A percentile compares a stretch with the other conserved stretches of the same genome.
Evolutionary conservation across 495 filamentous ascomycete species (phyloP).

Genomic region (Rhizodiscina lignyota): DNA sequence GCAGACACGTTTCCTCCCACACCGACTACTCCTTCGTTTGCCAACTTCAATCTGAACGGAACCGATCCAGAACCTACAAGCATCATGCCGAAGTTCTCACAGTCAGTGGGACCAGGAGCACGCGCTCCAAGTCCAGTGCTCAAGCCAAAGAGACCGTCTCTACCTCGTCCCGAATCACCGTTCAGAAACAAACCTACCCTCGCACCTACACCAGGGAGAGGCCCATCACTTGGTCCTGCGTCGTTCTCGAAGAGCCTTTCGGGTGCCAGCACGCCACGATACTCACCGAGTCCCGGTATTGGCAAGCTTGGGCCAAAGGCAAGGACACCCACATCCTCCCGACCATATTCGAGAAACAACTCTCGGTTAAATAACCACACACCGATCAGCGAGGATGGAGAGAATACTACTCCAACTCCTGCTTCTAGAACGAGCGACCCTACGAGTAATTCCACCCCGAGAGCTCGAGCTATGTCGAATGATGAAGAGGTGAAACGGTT

Average conservation of each 20-base stretch:
- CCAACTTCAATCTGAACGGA: conserved; percentile 31
- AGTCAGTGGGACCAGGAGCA: conserved; percentile 63
- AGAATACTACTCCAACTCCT: conserved; percentile 41
- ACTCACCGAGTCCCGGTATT: conserved; percentile 46
- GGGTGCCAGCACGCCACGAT: conserved; percentile 30
- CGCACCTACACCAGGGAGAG: conserved; percentile 34
- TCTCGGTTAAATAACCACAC: conserved; percentile 20
- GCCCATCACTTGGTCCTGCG: conserved; percentile 35
- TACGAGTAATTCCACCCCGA: background rate
- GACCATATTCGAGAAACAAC: conserved; percentile 23
- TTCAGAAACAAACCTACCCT: conserved; percentile 37
- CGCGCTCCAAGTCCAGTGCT: conserved; percentile 52
- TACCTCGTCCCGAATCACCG: conserved; percentile 77
- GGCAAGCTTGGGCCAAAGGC: conserved; percentile 39
- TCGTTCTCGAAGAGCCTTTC: conserved; percentile 23
- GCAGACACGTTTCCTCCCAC: conserved; percentile 44
- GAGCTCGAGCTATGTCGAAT: background rate
- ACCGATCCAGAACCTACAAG: conserved; percentile 38
- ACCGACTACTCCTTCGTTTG: conserved; percentile 47
- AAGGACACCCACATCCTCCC: conserved; percentile 13
- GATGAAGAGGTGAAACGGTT: conserved; percentile 56
- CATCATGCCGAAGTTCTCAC: conserved; percentile 51
- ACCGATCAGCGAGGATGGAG: conserved; percentile 22
- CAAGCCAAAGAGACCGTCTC: conserved; percentile 58
- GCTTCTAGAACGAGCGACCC: conserved; percentile 32